Evolutionary conservation across 2,329 filamentous ascomycete species (phyloP).

Genomic region (Microdochium trichocladiopsis): DNA sequence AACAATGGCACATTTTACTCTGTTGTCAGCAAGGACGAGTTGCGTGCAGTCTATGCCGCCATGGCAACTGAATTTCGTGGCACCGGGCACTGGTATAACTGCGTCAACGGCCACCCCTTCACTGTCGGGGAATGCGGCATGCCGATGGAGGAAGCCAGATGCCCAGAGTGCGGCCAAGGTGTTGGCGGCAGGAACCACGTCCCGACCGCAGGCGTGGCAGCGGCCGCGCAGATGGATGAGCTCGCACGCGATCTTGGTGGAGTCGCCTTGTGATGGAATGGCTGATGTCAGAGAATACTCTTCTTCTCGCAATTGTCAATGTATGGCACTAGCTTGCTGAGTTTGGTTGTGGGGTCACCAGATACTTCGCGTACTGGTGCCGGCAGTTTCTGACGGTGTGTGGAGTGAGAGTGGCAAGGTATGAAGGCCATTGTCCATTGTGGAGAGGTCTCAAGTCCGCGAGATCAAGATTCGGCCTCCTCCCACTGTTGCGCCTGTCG

Average conservation of each 20-base stretch:
- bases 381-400: too few relatives aligned
- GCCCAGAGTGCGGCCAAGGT: constrained; percentile 52
- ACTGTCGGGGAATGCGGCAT: constrained; percentile 60
- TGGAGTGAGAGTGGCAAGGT: too few relatives aligned
- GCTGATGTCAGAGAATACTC: background rate
- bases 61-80: constrained; percentile 43
- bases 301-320: background rate
- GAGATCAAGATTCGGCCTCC: too few relatives aligned
- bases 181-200: constrained; percentile 50
- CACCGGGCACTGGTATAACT: constrained; percentile 57
- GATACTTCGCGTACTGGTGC: too few relatives aligned
- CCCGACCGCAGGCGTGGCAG: constrained; percentile 41
- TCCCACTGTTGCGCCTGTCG: too few relatives aligned
- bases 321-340: too few relatives aligned
- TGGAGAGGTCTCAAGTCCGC: too few relatives aligned
- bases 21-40: constrained; percentile 41
- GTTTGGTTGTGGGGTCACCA: too few relatives aligned
- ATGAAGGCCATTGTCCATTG: too few relatives aligned
- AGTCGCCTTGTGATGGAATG: background rate
- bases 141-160: constrained; percentile 53
- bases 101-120: constrained; percentile 51
- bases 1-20: constrained; percentile 37
- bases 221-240: constrained; percentile 40
- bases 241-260: constrained; percentile 5
- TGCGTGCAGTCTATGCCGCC: constrained; percentile 38